Base-by-base conservation (phyloP, 2,329 filamentous ascomycete species). In the Nemania sp. region DNA sequence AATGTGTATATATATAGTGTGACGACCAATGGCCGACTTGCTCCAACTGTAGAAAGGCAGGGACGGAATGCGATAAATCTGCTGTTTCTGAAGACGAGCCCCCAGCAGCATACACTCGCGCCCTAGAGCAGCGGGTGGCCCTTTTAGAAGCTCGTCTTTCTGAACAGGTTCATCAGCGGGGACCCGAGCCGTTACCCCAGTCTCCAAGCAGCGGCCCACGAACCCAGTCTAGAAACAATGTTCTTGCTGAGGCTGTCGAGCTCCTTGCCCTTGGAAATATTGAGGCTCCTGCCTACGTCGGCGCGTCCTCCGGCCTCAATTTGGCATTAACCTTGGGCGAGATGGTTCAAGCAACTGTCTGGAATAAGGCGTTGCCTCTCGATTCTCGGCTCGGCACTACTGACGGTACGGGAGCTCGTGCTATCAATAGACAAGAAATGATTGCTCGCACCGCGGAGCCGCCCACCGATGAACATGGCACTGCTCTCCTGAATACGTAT, bases 291-390 rank as follows among this genome's bases (percentile, higher is more conserved):
- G 82, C 83, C 26, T 86, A 86, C 70, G 80, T 85, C 26, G 83
- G 83, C 26, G 81, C 82, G 8, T 85, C 83, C 22, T 85, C 83
- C 11, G 84, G 84, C 8, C 78, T 86, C 35, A 81, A 83, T 15
- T 72, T 86, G 52, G 84, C 84, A 5, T 78, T 82, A 8, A 83
- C 85, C 68, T 77, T 87, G 7, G 83, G 84, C 24, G 83, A 85
- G 58, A 86, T 87, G 82, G 84, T 86, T 8, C 84, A 86, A 70
- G 82, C 83, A 0, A 86, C 84, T 20, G 83, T 86, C 1, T 86
- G 84, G 84, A 85, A 85, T 56, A 85, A 86, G 68, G 82, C 83
- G 1, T 75, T 86, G n/a, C 75, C 73, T 26, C 68, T 67, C 51
- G 64, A 67, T 11, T 63, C 69, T 49, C 61, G 59, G 27, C 57